A percentile compares a stretch with the other conserved stretches of the same genome.
phyloP scores from a whole-genome alignment of 306 rosid genomes.

The Malus fusca region DNA sequence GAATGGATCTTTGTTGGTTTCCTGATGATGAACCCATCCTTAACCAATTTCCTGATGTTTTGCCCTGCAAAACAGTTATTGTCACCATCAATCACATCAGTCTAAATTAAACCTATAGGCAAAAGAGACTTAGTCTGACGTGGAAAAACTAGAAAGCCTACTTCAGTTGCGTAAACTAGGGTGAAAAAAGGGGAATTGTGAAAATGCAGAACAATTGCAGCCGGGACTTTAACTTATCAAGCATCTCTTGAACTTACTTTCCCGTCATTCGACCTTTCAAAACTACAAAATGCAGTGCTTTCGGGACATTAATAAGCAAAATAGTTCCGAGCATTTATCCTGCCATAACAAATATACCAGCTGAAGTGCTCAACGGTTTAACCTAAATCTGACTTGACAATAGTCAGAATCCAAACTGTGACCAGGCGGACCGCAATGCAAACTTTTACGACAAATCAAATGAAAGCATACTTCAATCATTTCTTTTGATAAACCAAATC shows the following conservation, averaged over 20 bases:
- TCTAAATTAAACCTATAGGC: not conserved
- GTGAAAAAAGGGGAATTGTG: not conserved
- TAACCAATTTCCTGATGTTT: slow-evolving; percentile 85
- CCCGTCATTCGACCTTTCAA: not conserved
- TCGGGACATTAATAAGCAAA: not conserved
- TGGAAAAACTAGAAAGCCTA: not conserved
- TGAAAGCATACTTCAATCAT: not conserved
- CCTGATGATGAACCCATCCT: slow-evolving; percentile 91
- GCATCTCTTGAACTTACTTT: not conserved
- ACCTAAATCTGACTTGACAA: not conserved
- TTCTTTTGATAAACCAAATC: not conserved
- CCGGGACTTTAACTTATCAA: not conserved
- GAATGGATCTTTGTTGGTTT: slow-evolving; percentile 97
- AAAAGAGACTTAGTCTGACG: not conserved
- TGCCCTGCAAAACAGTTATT: slow-evolving; percentile 44
- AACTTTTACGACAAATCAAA: not conserved
- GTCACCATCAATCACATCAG: not conserved
- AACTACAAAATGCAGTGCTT: not conserved
- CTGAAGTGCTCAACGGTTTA: not conserved
- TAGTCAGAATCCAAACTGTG: not conserved
- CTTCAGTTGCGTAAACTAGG: not conserved
- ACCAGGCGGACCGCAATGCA: not conserved
- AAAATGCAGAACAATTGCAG: not conserved
- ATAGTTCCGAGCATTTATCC: not conserved
- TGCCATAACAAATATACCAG: not conserved